Percentiles rank a stretch among this genome's conserved stretches.
Conservation (phyloP, 2,329 filamentous ascomycete genomes). For the Coleophoma eucalyptorum region DNA sequence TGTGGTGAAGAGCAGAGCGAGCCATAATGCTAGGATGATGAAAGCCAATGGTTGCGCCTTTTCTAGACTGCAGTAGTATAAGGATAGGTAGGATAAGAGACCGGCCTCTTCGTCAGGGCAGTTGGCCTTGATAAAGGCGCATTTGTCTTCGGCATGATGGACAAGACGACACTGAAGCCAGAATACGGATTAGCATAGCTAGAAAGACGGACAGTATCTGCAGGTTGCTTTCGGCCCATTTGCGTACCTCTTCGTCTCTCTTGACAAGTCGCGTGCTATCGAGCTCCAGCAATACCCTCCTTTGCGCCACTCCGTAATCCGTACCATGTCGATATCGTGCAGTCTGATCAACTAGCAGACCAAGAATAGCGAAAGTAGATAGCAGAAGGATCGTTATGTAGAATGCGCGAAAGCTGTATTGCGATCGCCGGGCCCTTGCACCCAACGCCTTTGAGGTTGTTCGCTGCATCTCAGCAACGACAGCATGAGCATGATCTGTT, state of each 20-base stretch:
- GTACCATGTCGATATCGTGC: constrained; percentile 22
- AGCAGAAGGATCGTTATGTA: constrained; percentile 26
- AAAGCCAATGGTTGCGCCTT: constrained; percentile 75
- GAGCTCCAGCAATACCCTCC: constrained; percentile 18
- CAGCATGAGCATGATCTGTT: constrained; percentile 14
- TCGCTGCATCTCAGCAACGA: constrained; percentile 14
- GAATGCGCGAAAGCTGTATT: constrained; percentile 26
- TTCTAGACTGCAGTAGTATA: constrained; percentile 83
- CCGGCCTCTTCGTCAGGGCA: constrained; percentile 89
- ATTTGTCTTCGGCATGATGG: constrained; percentile 74
- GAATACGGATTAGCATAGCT: constrained; percentile 1
- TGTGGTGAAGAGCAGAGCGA: constrained; percentile 87
- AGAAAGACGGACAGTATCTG: not conserved
- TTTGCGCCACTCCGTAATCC: constrained; percentile 21
- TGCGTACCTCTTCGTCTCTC: constrained; percentile 26
- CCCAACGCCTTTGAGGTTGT: constrained; percentile 10
- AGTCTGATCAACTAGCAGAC: constrained; percentile 24
- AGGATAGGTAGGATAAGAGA: constrained; percentile 78
- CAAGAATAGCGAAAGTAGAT: constrained; percentile 22
- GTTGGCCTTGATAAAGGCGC: constrained; percentile 77
- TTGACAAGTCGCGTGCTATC: constrained; percentile 20
- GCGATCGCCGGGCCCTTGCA: constrained; percentile 9
- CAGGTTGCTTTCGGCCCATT: no score
- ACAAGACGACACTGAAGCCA: constrained; percentile 70
- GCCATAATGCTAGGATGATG: constrained; percentile 72